These are phyloP conservation scores for Xylariaceae sp. DNA, from an alignment of 2,329 filamentous ascomycete genomes.

Conservation along the genomic window DNA sequence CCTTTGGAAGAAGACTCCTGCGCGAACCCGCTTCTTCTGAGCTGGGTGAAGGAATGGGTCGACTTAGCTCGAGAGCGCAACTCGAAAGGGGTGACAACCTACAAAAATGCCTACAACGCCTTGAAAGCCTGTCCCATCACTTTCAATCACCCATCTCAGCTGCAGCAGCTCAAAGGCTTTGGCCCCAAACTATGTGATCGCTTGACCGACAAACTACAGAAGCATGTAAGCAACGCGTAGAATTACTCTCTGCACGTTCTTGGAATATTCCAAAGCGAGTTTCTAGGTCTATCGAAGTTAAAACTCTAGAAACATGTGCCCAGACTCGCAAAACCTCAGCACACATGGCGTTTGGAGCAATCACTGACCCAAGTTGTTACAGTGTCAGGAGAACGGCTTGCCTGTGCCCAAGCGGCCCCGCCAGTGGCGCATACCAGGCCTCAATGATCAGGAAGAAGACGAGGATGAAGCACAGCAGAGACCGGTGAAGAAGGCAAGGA, in stretches of 20 bases:
- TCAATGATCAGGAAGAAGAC: slow-evolving; percentile 32
- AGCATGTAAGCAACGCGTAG: slow-evolving; percentile 13
- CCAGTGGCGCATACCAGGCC: slow-evolving; percentile 35
- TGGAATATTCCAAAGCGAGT: too few relatives aligned
- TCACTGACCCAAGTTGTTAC: slow-evolving; percentile 12
- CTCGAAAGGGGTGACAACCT: slow-evolving; percentile 66
- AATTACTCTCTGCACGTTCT: too few relatives aligned
- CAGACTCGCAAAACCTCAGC: too few relatives aligned
- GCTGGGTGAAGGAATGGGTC: slow-evolving; percentile 75
- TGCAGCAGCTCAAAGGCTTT: slow-evolving; percentile 68
- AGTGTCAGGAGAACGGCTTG: slow-evolving; percentile 64
- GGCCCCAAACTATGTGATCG: slow-evolving; percentile 68
- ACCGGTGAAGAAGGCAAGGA: slow-evolving; percentile 55
- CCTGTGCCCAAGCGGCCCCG: slow-evolving; percentile 61
- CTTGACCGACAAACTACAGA: slow-evolving; percentile 57
- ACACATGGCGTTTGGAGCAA: too few relatives aligned
- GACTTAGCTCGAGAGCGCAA: slow-evolving; percentile 65
- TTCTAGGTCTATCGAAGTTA: too few relatives aligned
- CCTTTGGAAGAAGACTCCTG: slow-evolving; percentile 37
- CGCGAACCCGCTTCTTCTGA: slow-evolving; percentile 67
- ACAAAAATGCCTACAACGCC: slow-evolving; percentile 72
- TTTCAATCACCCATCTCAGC: slow-evolving; percentile 69
- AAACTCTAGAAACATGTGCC: too few relatives aligned
- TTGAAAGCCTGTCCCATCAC: slow-evolving; percentile 69
- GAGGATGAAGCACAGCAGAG: slow-evolving; percentile 30